Conservation (phyloP, 495 filamentous ascomycete species). For the Delitschia confertaspora region DNA sequence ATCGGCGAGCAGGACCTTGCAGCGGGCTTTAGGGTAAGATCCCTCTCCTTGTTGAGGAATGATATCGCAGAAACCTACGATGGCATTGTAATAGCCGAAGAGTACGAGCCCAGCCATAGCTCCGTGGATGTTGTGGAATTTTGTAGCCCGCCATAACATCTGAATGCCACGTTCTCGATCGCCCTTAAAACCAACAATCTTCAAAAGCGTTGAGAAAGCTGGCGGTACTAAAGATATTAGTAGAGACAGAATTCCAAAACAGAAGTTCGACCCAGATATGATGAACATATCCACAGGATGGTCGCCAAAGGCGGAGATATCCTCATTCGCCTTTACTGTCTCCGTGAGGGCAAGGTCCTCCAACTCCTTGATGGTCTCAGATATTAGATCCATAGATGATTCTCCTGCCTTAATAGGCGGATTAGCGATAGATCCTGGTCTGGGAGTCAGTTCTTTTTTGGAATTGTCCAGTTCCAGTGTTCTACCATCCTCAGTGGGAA, state of each 20-base stretch:
- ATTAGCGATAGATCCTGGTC: no score
- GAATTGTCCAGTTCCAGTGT: slow-evolving; percentile 30
- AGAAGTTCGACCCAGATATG: slow-evolving; percentile 78
- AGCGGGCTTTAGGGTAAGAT: slow-evolving; percentile 64
- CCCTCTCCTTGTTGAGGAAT: slow-evolving; percentile 52
- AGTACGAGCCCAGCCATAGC: slow-evolving; percentile 76
- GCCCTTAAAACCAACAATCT: slow-evolving; percentile 84
- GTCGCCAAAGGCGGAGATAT: slow-evolving; percentile 49
- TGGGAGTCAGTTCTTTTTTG: not conserved
- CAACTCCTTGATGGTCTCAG: slow-evolving; percentile 18
- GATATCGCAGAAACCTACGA: slow-evolving; percentile 81
- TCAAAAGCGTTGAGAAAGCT: slow-evolving; percentile 71
- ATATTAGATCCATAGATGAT: not conserved
- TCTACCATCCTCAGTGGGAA: slow-evolving; percentile 22
- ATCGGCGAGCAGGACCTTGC: slow-evolving; percentile 55
- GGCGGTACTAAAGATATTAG: slow-evolving; percentile 88
- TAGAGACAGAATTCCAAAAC: slow-evolving; percentile 76
- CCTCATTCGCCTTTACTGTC: slow-evolving; percentile 24
- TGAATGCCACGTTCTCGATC: slow-evolving; percentile 74
- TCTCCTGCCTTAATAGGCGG: no score
- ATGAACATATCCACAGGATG: slow-evolving; percentile 71
- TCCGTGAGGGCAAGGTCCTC: slow-evolving; percentile 14
- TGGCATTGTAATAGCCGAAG: slow-evolving; percentile 78
- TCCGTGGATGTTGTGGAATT: slow-evolving; percentile 81
- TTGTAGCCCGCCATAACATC: slow-evolving; percentile 89